Evolutionary conservation across 2,329 filamentous ascomycete species (phyloP).

Genomic region (Neonectria neomacrospora): DNA sequence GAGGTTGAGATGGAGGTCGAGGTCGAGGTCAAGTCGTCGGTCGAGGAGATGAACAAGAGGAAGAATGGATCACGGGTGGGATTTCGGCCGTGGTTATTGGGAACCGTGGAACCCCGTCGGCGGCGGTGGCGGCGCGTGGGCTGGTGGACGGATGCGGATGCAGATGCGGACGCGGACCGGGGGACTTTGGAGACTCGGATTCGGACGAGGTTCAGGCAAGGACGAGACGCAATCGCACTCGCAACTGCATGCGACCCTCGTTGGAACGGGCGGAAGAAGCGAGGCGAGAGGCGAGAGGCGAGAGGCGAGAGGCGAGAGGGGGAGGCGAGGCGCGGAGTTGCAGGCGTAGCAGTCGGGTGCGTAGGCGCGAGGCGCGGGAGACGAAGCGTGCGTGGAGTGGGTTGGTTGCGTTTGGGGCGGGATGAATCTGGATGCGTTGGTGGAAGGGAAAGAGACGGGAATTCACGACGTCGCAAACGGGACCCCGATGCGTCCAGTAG

Average conservation of each 20-base stretch:
- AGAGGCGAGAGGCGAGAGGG: no score
- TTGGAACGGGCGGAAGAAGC: constrained; percentile 16
- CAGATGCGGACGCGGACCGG: constrained; percentile 13
- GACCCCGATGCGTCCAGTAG: background rate
- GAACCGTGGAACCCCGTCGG: constrained; percentile 25
- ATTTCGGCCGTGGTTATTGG: constrained; percentile 4
- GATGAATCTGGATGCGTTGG: background rate
- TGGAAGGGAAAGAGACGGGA: background rate
- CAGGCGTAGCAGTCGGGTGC: background rate
- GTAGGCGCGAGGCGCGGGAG: constrained; percentile 3
- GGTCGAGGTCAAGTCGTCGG: no score
- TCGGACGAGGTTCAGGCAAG: background rate
- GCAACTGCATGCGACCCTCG: constrained; percentile 20
- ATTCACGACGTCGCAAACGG: background rate
- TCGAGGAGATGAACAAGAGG: constrained; percentile 9
- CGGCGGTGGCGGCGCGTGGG: constrained; percentile 1
- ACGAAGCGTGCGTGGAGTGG: background rate
- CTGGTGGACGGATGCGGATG: constrained; percentile 18
- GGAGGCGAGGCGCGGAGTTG: background rate
- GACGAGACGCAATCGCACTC: constrained; percentile 17
- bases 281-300: no score
- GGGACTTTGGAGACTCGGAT: constrained; percentile 12
- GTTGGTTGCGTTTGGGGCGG: background rate
- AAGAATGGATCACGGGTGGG: constrained; percentile 5
- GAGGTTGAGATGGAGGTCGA: constrained; percentile 19